phyloP scores from a whole-genome alignment of 306 rosid genomes.

The Glycine latifolia region DNA sequence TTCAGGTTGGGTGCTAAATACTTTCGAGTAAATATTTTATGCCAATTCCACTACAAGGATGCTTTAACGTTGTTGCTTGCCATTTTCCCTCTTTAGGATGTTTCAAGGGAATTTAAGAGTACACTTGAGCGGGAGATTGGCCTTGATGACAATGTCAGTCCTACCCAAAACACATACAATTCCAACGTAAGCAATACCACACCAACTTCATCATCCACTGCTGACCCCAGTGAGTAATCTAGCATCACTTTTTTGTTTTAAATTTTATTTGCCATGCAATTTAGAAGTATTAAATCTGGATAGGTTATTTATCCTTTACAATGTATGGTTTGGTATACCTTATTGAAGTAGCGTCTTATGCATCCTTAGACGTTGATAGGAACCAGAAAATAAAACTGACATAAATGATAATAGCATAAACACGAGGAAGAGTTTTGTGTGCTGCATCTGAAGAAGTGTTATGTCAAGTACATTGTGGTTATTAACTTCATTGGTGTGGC shows the following conservation, averaged over 20 bases:
- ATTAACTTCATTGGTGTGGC: neutral
- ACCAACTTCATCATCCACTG: slow-evolving; percentile 62
- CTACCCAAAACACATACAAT: slow-evolving; percentile 57
- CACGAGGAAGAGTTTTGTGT: neutral
- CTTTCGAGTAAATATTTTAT: slow-evolving; percentile 11
- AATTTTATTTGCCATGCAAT: slow-evolving; percentile 10
- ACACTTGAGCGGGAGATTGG: slow-evolving; percentile 98
- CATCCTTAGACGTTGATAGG: neutral
- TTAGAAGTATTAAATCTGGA: slow-evolving; percentile 34
- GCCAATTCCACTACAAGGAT: slow-evolving; percentile 33
- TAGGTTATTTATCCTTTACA: slow-evolving; percentile 11
- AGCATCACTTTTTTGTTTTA: neutral
- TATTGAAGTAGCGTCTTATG: slow-evolving; percentile 26
- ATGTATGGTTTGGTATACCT: neutral
- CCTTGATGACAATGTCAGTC: slow-evolving; percentile 78
- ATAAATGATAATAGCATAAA: neutral
- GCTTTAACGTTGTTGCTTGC: slow-evolving; percentile 31
- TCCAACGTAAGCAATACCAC: slow-evolving; percentile 46
- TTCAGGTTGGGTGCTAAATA: slow-evolving; percentile 69
- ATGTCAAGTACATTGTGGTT: neutral
- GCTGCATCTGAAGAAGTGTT: neutral
- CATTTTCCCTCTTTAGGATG: slow-evolving; percentile 66
- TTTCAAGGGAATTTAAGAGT: slow-evolving; percentile 93
- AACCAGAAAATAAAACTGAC: neutral
- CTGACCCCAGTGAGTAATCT: slow-evolving; percentile 79